Evolutionary conservation across 306 rosid genomes (phyloP), one percentile per base, ranked within the genome.

Genomic region (Quercus wislizeni): DNA sequence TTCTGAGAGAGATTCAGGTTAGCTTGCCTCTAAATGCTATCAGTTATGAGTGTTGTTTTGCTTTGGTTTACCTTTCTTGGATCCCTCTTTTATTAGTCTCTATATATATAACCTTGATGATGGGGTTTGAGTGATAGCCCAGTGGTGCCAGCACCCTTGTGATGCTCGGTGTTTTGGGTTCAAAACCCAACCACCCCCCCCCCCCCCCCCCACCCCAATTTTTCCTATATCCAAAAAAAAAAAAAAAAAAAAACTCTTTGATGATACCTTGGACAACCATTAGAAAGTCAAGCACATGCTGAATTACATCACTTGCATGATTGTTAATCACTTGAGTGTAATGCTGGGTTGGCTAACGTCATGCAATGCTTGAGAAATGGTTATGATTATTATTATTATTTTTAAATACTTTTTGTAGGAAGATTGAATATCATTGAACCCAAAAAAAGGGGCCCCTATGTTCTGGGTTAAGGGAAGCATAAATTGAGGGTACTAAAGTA

Each of bases 1-100:
- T 27, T 79, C 89, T 88, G 61, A 81, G 56, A 71, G 80, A 63
- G 38, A 74, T 88, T 49, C 91, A 88, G 91, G 91, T 88, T 65
- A 69, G 81, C 30, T 68, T 68, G 54, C 18, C 72, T 19, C 25
- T 4, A 35, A 68, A 68, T 54, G 35, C 62, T 80, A 2, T 59
- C 19, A 15, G 15, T 31, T 35, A 67, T 68, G 52, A 18, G 15
- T 27, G 30, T 62, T 0, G 3, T 59, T 23, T 59, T 62, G 3
- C n/a, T 25, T 25, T 14, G 20, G n/a, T 69, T 77, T 69, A 12
- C 75, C 9, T 69, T 56, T 55, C 61, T 10, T 33, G 1, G 30
- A 25, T 8, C 46, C 11, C 46, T 38, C 3, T 2, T 7, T 38
- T 38, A 38, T 38, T 38, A 38, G 46, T 38, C 46, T 38, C 0